Evolutionary conservation across 2,329 filamentous ascomycete genomes (phyloP).

Genomic region (Diaporthe helianthi): DNA sequence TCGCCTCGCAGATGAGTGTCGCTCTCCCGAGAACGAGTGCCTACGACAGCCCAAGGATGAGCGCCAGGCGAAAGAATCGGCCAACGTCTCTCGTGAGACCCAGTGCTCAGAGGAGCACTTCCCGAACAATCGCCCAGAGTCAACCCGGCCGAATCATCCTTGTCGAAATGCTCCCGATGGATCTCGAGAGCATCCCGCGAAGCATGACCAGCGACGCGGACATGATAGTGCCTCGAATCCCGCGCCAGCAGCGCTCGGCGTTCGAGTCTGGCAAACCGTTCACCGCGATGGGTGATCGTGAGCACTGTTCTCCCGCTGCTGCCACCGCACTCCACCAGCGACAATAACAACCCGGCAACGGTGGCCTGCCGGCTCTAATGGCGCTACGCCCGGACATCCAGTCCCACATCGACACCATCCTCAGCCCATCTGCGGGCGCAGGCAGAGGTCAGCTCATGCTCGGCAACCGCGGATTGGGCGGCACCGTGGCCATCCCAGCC

Average conservation of each 20-base stretch:
- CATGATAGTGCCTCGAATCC: constrained; percentile 56
- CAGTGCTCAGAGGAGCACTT: constrained; percentile 48
- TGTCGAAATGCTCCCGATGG: constrained; percentile 57
- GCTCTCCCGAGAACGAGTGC: too few relatives aligned
- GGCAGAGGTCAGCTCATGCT: neutral
- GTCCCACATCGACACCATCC: constrained; percentile 48
- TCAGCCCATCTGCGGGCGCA: constrained; percentile 38
- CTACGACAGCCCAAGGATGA: too few relatives aligned
- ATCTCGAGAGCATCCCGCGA: constrained; percentile 51
- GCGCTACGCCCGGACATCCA: constrained; percentile 31
- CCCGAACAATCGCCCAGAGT: constrained; percentile 62
- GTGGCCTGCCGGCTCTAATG: constrained; percentile 41
- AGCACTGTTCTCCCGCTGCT: too few relatives aligned
- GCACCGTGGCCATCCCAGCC: neutral
- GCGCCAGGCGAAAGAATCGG: too few relatives aligned
- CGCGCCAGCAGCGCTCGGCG: constrained; percentile 39
- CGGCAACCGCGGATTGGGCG: neutral
- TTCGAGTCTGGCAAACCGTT: too few relatives aligned
- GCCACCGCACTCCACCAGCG: too few relatives aligned
- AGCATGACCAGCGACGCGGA: constrained; percentile 48
- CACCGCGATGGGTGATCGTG: too few relatives aligned
- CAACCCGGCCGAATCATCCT: constrained; percentile 61
- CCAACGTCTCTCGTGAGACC: too few relatives aligned
- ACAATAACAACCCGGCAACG: constrained; percentile 40
- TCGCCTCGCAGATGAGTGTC: too few relatives aligned